Percentiles rank a stretch among this genome's conserved stretches.
phyloP scores from a whole-genome alignment of 306 rosid species.

The Luffa aegyptiaca region DNA sequence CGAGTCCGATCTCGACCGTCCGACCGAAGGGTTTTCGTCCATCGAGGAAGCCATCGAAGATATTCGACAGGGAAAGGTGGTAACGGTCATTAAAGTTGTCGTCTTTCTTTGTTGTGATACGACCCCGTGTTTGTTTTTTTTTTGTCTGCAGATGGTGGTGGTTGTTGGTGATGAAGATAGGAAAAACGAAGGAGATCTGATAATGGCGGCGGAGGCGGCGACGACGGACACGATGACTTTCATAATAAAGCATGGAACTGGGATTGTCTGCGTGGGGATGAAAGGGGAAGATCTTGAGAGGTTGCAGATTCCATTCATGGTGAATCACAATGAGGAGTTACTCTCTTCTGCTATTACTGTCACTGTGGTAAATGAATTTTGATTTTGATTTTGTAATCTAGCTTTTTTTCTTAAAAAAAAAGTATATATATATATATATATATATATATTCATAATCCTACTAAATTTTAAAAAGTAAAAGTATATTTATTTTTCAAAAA shows the following conservation, averaged over 20 bases:
- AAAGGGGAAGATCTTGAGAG: constrained; percentile 65
- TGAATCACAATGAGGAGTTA: constrained; percentile 58
- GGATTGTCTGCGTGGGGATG: constrained; percentile 81
- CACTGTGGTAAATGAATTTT: constrained; percentile 38
- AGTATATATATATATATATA: no score
- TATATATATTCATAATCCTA: no score
- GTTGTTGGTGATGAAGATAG: constrained; percentile 86
- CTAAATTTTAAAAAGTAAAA: no score
- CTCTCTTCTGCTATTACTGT: constrained; percentile 70
- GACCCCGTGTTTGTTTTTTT: background rate
- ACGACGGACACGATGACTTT: constrained; percentile 91
- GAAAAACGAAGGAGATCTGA: constrained; percentile 83
- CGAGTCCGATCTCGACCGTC: constrained; percentile 49
- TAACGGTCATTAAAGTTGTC: background rate
- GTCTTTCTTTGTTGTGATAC: background rate
- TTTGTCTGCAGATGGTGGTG: constrained; percentile 51
- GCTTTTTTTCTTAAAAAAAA: no score
- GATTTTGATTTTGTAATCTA: no score
- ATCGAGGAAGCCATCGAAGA: constrained; percentile 77
- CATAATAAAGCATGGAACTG: constrained; percentile 78
- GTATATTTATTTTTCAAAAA: no score
- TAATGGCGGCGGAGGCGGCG: constrained; percentile 75
- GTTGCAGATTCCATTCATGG: constrained; percentile 73
- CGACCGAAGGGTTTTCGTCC: constrained; percentile 61
- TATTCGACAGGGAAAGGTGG: constrained; percentile 75